Conservation (phyloP, 2,329 filamentous ascomycete species). For the Pseudogymnoascus sp. region DNA sequence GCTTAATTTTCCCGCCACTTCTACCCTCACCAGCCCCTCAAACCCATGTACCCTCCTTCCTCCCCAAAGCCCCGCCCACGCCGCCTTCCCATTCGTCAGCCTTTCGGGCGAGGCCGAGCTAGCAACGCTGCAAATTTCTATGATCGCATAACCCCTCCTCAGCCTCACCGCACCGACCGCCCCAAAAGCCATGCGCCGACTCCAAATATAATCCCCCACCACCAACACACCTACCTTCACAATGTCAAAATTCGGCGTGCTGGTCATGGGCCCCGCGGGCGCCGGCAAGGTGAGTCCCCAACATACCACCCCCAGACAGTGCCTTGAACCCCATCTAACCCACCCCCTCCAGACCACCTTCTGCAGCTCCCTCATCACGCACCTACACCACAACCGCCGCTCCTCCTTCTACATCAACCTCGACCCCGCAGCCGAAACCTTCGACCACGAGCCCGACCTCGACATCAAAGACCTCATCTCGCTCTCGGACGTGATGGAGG, state of each 20-base stretch:
- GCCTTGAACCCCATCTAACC: conserved; percentile 9
- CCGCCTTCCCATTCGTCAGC: neutral
- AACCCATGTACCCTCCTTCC: neutral
- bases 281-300: conserved; percentile 66
- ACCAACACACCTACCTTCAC: conserved; percentile 15
- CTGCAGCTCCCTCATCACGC: conserved; percentile 85
- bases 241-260: conserved; percentile 91
- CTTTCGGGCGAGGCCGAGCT: neutral
- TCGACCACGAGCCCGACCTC: conserved; percentile 83
- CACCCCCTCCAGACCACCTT: conserved; percentile 64
- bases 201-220: neutral
- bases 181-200: neutral
- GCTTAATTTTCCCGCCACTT: neutral
- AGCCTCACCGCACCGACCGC: neutral
- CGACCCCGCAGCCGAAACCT: conserved; percentile 88
- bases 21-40: neutral
- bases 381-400: conserved; percentile 82
- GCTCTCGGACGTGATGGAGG: conserved; percentile 93
- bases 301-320: neutral
- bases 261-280: conserved; percentile 94
- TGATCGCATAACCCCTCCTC: conserved; percentile 1
- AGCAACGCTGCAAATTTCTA: neutral
- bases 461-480: conserved; percentile 94
- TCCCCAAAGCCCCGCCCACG: no score
- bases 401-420: conserved; percentile 98